phyloP scores from a whole-genome alignment of 257 asterid species.

The Ehretia macrophylla region DNA sequence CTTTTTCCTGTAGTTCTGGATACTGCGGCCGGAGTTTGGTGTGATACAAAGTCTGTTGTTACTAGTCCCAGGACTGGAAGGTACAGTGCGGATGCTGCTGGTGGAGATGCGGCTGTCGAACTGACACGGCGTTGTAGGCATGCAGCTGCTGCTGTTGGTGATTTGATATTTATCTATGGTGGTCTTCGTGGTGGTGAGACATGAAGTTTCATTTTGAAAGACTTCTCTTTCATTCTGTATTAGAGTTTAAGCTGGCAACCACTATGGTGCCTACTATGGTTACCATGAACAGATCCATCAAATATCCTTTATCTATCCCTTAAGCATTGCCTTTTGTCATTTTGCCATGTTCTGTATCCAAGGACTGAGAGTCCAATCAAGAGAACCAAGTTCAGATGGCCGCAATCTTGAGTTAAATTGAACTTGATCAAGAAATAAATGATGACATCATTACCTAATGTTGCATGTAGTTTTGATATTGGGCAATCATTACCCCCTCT shows the following conservation, averaged over 20 bases:
- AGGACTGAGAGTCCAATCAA: no score
- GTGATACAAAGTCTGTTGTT: slow-evolving; percentile 92
- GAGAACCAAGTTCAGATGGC: no score
- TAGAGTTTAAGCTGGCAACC: neutral
- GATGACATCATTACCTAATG: neutral
- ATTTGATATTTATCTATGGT: slow-evolving; percentile 88
- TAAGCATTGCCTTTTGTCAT: no score
- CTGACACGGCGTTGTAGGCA: slow-evolving; percentile 96
- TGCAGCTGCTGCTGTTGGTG: slow-evolving; percentile 98
- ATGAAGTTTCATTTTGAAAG: neutral
- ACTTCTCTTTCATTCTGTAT: neutral
- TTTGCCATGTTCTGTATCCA: no score
- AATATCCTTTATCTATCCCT: no score
- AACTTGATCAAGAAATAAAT: no score
- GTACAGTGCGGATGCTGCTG: slow-evolving; percentile 98
- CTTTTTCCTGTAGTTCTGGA: slow-evolving; percentile 64
- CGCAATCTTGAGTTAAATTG: no score
- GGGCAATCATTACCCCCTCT: no score
- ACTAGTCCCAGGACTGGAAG: slow-evolving; percentile 95
- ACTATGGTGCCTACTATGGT: no score
- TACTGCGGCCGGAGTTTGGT: slow-evolving; percentile 99
- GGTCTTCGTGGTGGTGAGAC: slow-evolving; percentile 98
- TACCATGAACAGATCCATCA: no score
- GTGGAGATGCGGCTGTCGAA: slow-evolving; percentile 99
- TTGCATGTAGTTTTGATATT: no score